phyloP scores from a whole-genome alignment of 768 basidiomycete genomes.

The Pholiota conissans region DNA sequence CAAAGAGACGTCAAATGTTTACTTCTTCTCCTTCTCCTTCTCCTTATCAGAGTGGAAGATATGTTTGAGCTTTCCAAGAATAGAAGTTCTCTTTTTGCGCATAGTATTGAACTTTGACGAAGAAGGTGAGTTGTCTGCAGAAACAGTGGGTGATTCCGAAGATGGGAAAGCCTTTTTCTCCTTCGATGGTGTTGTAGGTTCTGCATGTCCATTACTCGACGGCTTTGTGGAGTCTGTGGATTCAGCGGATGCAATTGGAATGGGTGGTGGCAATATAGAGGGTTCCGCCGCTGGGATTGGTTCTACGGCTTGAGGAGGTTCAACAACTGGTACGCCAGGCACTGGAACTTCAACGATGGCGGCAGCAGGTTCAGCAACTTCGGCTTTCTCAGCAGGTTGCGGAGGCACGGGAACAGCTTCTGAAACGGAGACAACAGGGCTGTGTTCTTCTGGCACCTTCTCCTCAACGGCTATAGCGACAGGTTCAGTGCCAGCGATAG shows the following conservation, averaged over 20 bases:
- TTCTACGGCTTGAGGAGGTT: neutral
- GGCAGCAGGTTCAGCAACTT: constrained; percentile 2
- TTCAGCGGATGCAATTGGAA: constrained; percentile 16
- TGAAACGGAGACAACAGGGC: neutral
- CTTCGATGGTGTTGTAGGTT: constrained; percentile 8
- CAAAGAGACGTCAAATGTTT: neutral
- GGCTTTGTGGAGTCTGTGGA: neutral
- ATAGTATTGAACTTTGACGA: constrained; percentile 36
- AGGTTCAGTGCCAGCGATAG: neutral
- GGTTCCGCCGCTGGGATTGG: neutral
- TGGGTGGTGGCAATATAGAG: constrained; percentile 18
- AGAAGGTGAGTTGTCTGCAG: constrained; percentile 18
- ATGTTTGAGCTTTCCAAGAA: constrained; percentile 54
- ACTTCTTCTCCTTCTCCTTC: constrained; percentile 34
- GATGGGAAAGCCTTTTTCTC: constrained; percentile 16
- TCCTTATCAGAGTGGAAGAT: constrained; percentile 50
- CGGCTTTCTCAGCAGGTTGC: neutral
- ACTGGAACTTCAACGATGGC: constrained; percentile 2
- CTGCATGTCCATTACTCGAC: constrained; percentile 1
- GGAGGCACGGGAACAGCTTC: neutral
- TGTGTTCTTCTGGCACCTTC: neutral
- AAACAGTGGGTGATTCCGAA: constrained; percentile 12
- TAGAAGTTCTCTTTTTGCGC: constrained; percentile 50
- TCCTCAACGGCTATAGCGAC: constrained; percentile 1
- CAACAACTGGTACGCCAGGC: neutral